Percentiles rank a stretch among this genome's conserved stretches.
Evolutionary conservation across 495 filamentous ascomycete genomes (phyloP).

Genomic region (Antarctomyces pellizariae): DNA sequence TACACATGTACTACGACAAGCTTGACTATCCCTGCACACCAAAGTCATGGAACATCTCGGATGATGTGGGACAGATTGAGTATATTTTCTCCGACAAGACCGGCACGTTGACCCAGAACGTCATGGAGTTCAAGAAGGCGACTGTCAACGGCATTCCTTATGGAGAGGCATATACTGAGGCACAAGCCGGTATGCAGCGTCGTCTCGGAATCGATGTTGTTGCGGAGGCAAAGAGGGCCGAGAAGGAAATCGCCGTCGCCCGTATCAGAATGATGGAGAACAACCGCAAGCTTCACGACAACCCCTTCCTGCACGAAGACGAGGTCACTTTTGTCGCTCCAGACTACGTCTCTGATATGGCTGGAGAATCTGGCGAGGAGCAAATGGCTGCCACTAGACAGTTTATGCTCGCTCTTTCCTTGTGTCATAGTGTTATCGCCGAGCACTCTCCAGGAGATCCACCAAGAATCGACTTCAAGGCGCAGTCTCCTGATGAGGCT

Average conservation of each 20-base stretch:
- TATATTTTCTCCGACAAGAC: conserved; percentile 99
- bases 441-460: conserved; percentile 74
- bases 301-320: conserved; percentile 78
- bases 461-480: conserved; percentile 82
- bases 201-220: conserved; percentile 71
- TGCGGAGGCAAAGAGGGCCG: conserved; percentile 45
- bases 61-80: conserved; percentile 95
- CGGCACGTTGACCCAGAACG: conserved; percentile 92
- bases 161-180: conserved; percentile 94
- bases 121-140: conserved; percentile 99
- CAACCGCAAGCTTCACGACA: conserved; percentile 58
- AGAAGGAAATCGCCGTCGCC: conserved; percentile 57
- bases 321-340: conserved; percentile 82
- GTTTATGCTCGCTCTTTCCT: conserved; percentile 87
- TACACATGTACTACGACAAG: conserved; percentile 87
- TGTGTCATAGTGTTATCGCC: conserved; percentile 92
- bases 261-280: conserved; percentile 44
- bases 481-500: conserved; percentile 93
- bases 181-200: conserved; percentile 84
- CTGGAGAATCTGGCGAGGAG: conserved; percentile 47
- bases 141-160: conserved; percentile 88
- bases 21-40: conserved; percentile 88
- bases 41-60: conserved; percentile 98
- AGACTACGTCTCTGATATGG: conserved; percentile 61
- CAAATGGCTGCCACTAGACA: conserved; percentile 57